Conservation (phyloP, 2,329 filamentous ascomycete species). For the Cytospora mali region DNA sequence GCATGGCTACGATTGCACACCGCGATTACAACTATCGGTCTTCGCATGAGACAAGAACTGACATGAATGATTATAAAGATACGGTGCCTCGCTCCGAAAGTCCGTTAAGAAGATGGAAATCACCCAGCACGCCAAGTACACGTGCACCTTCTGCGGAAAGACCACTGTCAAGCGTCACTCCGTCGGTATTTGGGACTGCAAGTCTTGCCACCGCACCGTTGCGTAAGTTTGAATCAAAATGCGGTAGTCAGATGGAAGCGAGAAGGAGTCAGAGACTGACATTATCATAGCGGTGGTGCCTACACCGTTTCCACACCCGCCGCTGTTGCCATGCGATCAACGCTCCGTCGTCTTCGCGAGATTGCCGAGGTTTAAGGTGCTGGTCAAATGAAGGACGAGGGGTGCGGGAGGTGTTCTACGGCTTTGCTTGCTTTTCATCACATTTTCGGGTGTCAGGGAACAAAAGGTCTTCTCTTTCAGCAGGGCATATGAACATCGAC, state of each 20-base stretch:
- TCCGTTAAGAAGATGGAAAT: slow-evolving; percentile 99
- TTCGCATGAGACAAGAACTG: slow-evolving; percentile 24
- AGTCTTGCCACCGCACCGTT: slow-evolving; percentile 58
- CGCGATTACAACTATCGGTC: background rate
- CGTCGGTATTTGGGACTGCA: slow-evolving; percentile 96
- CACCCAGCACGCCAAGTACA: slow-evolving; percentile 95
- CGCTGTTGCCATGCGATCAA: slow-evolving; percentile 91
- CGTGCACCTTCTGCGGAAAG: slow-evolving; percentile 99
- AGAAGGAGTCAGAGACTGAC: slow-evolving; percentile 5
- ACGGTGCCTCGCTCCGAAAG: slow-evolving; percentile 99
- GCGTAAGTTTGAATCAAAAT: slow-evolving; percentile 70
- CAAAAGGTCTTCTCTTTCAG: slow-evolving; percentile 27
- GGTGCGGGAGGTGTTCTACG: slow-evolving; percentile 29
- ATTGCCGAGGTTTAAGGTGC: slow-evolving; percentile 86
- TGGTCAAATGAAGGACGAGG: slow-evolving; percentile 31
- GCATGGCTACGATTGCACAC: slow-evolving; percentile 8
- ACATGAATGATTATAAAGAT: slow-evolving; percentile 60
- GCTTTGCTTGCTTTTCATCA: slow-evolving; percentile 30
- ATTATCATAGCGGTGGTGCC: slow-evolving; percentile 23
- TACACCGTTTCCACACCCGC: slow-evolving; percentile 65
- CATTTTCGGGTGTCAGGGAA: slow-evolving; percentile 30
- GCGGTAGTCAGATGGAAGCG: background rate
- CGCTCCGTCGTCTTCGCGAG: slow-evolving; percentile 94
- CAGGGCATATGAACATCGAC: slow-evolving; percentile 29
- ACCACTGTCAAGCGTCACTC: slow-evolving; percentile 87